Conservation (phyloP, 805 yeast genomes). For the Ogataea henricii region DNA sequence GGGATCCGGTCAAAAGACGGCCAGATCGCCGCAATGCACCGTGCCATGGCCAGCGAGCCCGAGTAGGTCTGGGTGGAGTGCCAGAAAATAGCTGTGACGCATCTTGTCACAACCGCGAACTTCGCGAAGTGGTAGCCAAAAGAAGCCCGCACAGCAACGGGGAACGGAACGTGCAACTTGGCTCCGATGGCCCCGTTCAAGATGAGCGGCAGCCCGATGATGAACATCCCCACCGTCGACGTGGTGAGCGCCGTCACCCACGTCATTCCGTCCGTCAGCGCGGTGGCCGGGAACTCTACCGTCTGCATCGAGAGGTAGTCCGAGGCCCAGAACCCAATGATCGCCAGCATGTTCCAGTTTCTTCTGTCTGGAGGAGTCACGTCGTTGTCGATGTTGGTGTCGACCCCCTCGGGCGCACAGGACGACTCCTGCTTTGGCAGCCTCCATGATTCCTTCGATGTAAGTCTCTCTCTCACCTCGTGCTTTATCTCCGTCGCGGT, state of each 20-base stretch:
- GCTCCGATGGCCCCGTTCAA: conserved; percentile 38
- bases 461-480: conserved; percentile 10
- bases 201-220: conserved; percentile 24
- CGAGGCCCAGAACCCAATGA: conserved; percentile 31
- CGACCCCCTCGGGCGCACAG: conserved; percentile 22
- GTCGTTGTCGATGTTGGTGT: conserved; percentile 23
- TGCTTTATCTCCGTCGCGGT: conserved; percentile 6
- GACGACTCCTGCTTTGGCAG: conserved; percentile 20
- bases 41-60: conserved; percentile 33
- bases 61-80: conserved; percentile 31
- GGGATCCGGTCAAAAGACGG: conserved; percentile 28
- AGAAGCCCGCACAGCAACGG: conserved; percentile 36
- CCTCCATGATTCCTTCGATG: conserved; percentile 15
- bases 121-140: conserved; percentile 37
- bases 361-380: conserved; percentile 26
- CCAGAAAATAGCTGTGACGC: conserved; percentile 35
- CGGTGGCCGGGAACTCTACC: conserved; percentile 24
- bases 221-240: conserved; percentile 23
- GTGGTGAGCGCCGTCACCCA: conserved; percentile 24
- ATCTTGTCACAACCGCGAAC: conserved; percentile 35
- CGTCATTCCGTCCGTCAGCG: conserved; percentile 21
- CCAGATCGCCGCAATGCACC: conserved; percentile 32
- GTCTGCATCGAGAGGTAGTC: conserved; percentile 29
- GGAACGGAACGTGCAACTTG: conserved; percentile 38
- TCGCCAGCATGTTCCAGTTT: conserved; percentile 26